Conservation (phyloP, 208 protist species). For the Leptomonas seymouri region DNA sequence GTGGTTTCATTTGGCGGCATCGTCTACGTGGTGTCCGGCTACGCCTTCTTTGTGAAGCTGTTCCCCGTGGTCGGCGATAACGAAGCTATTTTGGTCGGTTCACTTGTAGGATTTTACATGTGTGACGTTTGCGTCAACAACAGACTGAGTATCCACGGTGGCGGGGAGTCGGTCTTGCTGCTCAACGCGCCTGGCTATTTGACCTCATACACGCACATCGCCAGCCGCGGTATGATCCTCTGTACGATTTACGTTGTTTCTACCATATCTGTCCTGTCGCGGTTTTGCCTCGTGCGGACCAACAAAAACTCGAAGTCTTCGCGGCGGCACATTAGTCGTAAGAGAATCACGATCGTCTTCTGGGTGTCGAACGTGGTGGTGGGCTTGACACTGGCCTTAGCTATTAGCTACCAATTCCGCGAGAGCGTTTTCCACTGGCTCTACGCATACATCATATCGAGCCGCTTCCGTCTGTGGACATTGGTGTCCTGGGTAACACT, state of each 20-base stretch:
- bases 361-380: slow-evolving; percentile 46
- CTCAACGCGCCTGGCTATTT: slow-evolving; percentile 51
- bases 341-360: slow-evolving; percentile 72
- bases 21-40: slow-evolving; percentile 64
- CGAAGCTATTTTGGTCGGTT: slow-evolving; percentile 75
- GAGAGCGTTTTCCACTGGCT: slow-evolving; percentile 72
- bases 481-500: slow-evolving; percentile 51
- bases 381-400: slow-evolving; percentile 25
- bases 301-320: slow-evolving; percentile 84
- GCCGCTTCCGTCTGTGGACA: slow-evolving; percentile 60
- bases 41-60: slow-evolving; percentile 72
- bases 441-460: slow-evolving; percentile 62
- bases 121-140: slow-evolving; percentile 80
- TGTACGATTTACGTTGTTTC: slow-evolving; percentile 56
- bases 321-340: slow-evolving; percentile 50
- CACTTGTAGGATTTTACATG: slow-evolving; percentile 79
- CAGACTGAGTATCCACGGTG: slow-evolving; percentile 45
- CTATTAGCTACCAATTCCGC: slow-evolving; percentile 64
- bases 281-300: slow-evolving; percentile 52
- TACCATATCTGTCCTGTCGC: slow-evolving; percentile 42
- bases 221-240: slow-evolving; percentile 64
- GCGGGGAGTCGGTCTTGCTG: slow-evolving; percentile 36
- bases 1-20: slow-evolving; percentile 64
- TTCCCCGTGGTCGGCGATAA: slow-evolving; percentile 63
- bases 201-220: slow-evolving; percentile 80